Evolutionary conservation across 2,329 filamentous ascomycete genomes (phyloP).

Genomic region (Fusarium torreyae): DNA sequence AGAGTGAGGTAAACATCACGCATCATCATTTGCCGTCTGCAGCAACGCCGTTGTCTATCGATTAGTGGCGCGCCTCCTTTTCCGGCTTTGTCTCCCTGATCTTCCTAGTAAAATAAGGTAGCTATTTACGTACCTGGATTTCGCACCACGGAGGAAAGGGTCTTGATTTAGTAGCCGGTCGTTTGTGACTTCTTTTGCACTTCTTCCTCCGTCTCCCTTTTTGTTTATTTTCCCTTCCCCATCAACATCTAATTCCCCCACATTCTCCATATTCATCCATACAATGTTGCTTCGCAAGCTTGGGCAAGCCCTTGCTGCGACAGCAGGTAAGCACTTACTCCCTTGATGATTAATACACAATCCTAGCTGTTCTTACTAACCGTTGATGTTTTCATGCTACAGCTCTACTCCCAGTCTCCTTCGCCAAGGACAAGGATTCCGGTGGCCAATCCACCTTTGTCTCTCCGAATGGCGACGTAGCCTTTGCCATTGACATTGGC

Average conservation of each 20-base stretch:
- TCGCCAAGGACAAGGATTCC: slow-evolving; percentile 50
- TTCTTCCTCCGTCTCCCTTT: neutral
- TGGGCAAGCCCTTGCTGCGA: slow-evolving; percentile 50
- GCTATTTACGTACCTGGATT: too few species aligned
- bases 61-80: slow-evolving; percentile 48
- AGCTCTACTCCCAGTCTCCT: slow-evolving; percentile 47
- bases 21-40: slow-evolving; percentile 32
- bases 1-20: slow-evolving; percentile 18
- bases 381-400: neutral
- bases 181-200: slow-evolving; percentile 2
- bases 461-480: slow-evolving; percentile 59
- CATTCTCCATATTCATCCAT: slow-evolving; percentile 27
- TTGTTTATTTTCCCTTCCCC: slow-evolving; percentile 7
- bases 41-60: slow-evolving; percentile 17
- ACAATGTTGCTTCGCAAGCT: slow-evolving; percentile 52
- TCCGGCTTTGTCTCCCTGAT: slow-evolving; percentile 39
- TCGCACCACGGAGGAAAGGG: neutral
- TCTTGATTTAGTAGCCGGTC: slow-evolving; percentile 19
- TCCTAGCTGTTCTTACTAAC: slow-evolving; percentile 3
- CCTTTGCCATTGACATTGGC: slow-evolving; percentile 67
- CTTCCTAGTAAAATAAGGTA: slow-evolving; percentile 19
- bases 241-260: slow-evolving; percentile 17
- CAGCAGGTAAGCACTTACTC: slow-evolving; percentile 47
- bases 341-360: neutral
- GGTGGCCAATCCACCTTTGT: slow-evolving; percentile 61